Evolutionary conservation across 805 yeast genomes (phyloP).

Genomic region (Tetrapisispora nanseiensis): DNA sequence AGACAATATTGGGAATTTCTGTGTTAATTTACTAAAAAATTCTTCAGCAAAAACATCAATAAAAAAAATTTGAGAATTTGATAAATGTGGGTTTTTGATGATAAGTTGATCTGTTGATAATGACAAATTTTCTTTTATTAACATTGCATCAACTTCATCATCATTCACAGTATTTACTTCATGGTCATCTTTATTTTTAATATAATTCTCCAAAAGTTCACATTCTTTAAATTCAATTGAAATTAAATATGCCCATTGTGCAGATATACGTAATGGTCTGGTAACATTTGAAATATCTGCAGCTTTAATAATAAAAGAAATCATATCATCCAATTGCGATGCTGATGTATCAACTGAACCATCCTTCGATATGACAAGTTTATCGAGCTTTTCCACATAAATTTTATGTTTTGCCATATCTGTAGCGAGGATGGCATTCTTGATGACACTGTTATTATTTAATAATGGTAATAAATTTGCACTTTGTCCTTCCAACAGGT

Average conservation of each 20-base stretch:
- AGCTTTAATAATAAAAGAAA: slow-evolving; percentile 73
- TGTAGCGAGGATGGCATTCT: slow-evolving; percentile 54
- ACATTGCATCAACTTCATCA: not conserved
- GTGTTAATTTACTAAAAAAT: slow-evolving; percentile 57
- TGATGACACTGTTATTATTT: slow-evolving; percentile 12
- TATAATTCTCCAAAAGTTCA: slow-evolving; percentile 35
- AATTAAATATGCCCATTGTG: slow-evolving; percentile 81
- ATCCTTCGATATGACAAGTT: slow-evolving; percentile 19
- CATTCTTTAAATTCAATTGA: slow-evolving; percentile 70
- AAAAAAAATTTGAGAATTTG: slow-evolving; percentile 72
- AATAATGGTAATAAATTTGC: slow-evolving; percentile 27
- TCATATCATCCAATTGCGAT: slow-evolving; percentile 34
- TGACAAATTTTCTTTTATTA: not conserved
- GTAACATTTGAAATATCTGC: slow-evolving; percentile 95
- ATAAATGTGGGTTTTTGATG: slow-evolving; percentile 38
- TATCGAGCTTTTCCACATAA: slow-evolving; percentile 48
- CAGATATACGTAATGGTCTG: slow-evolving; percentile 62
- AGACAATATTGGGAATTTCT: slow-evolving; percentile 48
- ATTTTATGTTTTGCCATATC: slow-evolving; percentile 87
- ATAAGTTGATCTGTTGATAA: slow-evolving; percentile 34
- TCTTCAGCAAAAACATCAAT: slow-evolving; percentile 72
- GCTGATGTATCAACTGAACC: slow-evolving; percentile 10
- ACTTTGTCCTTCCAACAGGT: slow-evolving; percentile 44
- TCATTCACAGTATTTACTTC: not conserved
- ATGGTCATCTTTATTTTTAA: not conserved